phyloP scores from a whole-genome alignment of 208 protist species.

The Sergeia podlipaevii region DNA sequence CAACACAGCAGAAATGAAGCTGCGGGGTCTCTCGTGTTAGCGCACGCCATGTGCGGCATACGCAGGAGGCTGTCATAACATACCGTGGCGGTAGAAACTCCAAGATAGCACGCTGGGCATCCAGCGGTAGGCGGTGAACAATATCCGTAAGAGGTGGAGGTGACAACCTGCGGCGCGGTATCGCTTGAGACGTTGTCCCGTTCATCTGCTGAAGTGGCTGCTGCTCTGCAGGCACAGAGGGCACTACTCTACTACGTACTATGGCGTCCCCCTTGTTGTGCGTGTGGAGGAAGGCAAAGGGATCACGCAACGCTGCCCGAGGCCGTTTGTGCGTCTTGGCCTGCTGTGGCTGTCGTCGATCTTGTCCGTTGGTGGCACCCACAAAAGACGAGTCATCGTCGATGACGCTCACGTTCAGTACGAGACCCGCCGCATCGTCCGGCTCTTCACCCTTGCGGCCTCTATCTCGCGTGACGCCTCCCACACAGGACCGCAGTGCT shows the following conservation, averaged over 20 bases:
- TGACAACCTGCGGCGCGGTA: neutral
- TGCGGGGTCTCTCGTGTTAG: constrained; percentile 5
- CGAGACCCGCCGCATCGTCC: neutral
- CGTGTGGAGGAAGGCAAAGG: constrained; percentile 1
- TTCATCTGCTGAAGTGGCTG: too few species aligned
- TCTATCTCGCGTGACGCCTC: too few species aligned
- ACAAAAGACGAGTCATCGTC: neutral
- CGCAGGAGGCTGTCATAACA: constrained; percentile 14
- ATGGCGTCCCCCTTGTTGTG: too few species aligned
- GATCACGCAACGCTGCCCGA: constrained; percentile 4
- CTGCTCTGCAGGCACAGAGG: too few species aligned
- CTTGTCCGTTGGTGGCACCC: neutral
- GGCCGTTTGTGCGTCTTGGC: neutral
- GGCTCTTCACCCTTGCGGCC: too few species aligned
- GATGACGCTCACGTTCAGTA: neutral
- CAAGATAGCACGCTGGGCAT: constrained; percentile 25
- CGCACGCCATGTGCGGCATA: constrained; percentile 24
- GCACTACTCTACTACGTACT: too few species aligned
- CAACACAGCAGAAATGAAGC: constrained; percentile 13
- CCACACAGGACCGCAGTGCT: too few species aligned
- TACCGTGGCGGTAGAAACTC: constrained; percentile 27
- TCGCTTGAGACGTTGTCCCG: too few species aligned
- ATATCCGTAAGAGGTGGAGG: neutral
- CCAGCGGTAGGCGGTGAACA: constrained; percentile 10
- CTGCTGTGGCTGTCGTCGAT: neutral